Base-by-base conservation (phyloP, 2,329 filamentous ascomycete genomes). In the Aureobasidium lini region DNA sequence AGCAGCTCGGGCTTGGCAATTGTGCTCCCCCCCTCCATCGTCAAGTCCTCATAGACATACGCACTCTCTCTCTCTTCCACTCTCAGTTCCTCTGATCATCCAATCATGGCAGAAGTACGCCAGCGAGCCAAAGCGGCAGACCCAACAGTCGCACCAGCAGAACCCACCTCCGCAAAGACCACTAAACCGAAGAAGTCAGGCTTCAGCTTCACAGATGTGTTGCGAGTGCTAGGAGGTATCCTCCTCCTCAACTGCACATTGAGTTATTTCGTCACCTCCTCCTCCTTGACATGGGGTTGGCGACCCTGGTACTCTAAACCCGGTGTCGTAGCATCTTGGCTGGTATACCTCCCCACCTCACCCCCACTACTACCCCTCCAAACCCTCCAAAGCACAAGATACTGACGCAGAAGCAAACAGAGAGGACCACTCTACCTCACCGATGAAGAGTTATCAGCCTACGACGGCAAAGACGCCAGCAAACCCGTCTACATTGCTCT, bases 401-500 rank as follows among this genome's bases (percentile, higher is more conserved):
- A 47, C 37, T 49, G 4, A 50, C 34, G 15, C 4, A 13, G 6
- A 16, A 1, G 23, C 3, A 13, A 63, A 48, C 65, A 80, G 77
- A 70, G 73, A 63, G 77, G 79, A 4, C 88, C 90, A 13, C 63
- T 89, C 53, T 77, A 81, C 70, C 80, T 97, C 40, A 96, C 90
- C 1, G 87, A 88, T 60, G 77, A 79, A 18, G 80, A 96, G 72
- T 85, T 99, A 50, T 72, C 81, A 47, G 72, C 77, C 53, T 95
- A 88, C 79, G 86, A 95, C 75, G 95, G 94, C 75, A 81, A 77
- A 60, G 85, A 96, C 73, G 77, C 85, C 9, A 72, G 75, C 7
- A 84, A 87, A 61, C 94, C 94, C 6, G 84, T 97, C 71, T 95
- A 96, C 77, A 82, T 99, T 59, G 90, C 91, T 63, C 85, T 99